Percentiles rank a stretch among this genome's conserved stretches.
Conservation (phyloP, 2,329 filamentous ascomycete species). For the Pyrenophora seminiperda region DNA sequence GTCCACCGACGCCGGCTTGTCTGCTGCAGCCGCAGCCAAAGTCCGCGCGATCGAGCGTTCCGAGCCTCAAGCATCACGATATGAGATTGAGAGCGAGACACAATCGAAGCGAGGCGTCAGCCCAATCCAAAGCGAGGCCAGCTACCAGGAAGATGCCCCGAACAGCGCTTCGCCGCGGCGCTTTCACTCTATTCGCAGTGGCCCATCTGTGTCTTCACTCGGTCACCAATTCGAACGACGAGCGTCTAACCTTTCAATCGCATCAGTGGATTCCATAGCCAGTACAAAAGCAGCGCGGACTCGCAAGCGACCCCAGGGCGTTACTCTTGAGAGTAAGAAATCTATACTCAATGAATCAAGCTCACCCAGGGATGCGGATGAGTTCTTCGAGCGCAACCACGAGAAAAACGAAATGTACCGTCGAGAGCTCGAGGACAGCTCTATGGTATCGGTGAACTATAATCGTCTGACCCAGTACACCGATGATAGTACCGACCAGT, state of each 20-base stretch:
- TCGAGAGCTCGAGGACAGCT: constrained; percentile 52
- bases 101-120: constrained; percentile 68
- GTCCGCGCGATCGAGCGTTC: constrained; percentile 43
- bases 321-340: constrained; percentile 57
- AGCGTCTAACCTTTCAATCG: constrained; percentile 63
- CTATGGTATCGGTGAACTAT: constrained; percentile 57
- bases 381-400: constrained; percentile 60
- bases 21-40: constrained; percentile 48
- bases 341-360: constrained; percentile 52
- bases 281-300: constrained; percentile 63
- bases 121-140: constrained; percentile 90
- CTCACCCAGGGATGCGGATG: constrained; percentile 51
- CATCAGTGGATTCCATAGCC: constrained; percentile 62
- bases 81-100: constrained; percentile 42
- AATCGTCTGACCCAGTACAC: constrained; percentile 57
- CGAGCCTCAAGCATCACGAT: constrained; percentile 44
- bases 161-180: constrained; percentile 49
- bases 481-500: constrained; percentile 59
- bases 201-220: constrained; percentile 63
- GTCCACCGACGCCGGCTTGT: constrained; percentile 26
- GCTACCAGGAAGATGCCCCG: constrained; percentile 58
- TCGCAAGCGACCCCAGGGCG: constrained; percentile 57
- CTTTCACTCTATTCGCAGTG: constrained; percentile 53
- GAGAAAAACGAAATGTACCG: constrained; percentile 65
- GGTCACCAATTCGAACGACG: constrained; percentile 61